These are phyloP conservation scores for Pascua guehoae DNA, from an alignment of 1,284 basidiomycete species.

Conservation along the genomic window DNA sequence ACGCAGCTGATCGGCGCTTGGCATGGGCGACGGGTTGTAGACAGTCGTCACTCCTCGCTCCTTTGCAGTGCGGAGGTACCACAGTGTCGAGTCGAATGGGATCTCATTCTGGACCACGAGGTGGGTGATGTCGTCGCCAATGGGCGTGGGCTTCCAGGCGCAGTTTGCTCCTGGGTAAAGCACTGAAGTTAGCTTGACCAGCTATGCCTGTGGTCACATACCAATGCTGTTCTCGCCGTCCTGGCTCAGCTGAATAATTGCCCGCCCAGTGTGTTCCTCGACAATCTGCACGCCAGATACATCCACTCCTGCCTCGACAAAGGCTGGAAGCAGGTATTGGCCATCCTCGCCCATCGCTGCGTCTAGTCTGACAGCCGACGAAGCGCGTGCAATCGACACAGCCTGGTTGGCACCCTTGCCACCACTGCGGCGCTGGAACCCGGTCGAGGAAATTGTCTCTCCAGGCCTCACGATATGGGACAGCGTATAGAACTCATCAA, in stretches of 20 bases:
- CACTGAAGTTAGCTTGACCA: slow-evolving; percentile 17
- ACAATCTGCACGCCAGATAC: slow-evolving; percentile 25
- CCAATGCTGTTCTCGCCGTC: slow-evolving; percentile 52
- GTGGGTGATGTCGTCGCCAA: slow-evolving; percentile 35
- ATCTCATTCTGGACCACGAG: slow-evolving; percentile 59
- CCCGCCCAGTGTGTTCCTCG: slow-evolving; percentile 47
- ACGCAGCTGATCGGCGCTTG: slow-evolving; percentile 42
- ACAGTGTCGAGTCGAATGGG: slow-evolving; percentile 50
- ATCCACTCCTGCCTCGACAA: slow-evolving; percentile 38
- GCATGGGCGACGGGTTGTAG: slow-evolving; percentile 59
- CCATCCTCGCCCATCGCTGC: slow-evolving; percentile 48
- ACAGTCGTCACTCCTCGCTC: slow-evolving; percentile 38
- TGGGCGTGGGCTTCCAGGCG: slow-evolving; percentile 10
- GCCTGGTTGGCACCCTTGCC: slow-evolving; percentile 55
- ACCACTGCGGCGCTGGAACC: slow-evolving; percentile 46
- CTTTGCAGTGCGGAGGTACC: slow-evolving; percentile 43
- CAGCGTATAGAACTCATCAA: slow-evolving; percentile 48
- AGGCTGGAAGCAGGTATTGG: slow-evolving; percentile 36
- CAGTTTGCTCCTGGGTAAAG: slow-evolving; percentile 48
- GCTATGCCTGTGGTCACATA: neutral
- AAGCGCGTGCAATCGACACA: slow-evolving; percentile 48
- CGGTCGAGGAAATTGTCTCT: slow-evolving; percentile 51
- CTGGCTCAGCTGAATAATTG: slow-evolving; percentile 50
- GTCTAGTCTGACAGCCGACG: slow-evolving; percentile 42
- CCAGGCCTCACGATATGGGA: slow-evolving; percentile 51